Base-by-base conservation (phyloP, 2,329 filamentous ascomycete genomes). In the Phialocephala subalpina region DNA sequence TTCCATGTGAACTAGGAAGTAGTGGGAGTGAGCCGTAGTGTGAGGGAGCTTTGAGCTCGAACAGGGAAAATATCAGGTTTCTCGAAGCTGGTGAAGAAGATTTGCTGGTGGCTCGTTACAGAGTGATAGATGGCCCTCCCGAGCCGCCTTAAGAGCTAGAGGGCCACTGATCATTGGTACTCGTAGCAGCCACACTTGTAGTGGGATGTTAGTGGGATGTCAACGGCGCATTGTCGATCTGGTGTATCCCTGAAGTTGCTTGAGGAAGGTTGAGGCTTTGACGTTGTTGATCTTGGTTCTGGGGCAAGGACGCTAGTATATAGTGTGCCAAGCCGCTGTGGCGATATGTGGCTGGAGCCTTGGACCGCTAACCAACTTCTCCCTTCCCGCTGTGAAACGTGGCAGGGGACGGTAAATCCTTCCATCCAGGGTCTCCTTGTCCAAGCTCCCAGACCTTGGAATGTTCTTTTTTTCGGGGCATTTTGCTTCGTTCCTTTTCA, bases 21-120 rank as follows among this genome's bases (percentile, higher is more conserved):
- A 49, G n/a, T 49, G n/a, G 11, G 40, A 49, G 7, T 7, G 45
- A n/a, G n/a, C n/a, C n/a, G n/a, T n/a, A n/a, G n/a, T n/a, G n/a
- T n/a, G n/a, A n/a, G n/a, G n/a, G n/a, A n/a, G n/a, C n/a, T n/a
- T n/a, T n/a, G n/a, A 49, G 45, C 22, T 3, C 16, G 33, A 20
- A 22, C 58, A 60, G 45, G 58, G 40, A 60, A 60, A 22, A 60
- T 52, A 52, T 60, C 58, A 52, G 58, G 58, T 60, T 60, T 60
- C 29, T 20, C 7, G 25, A 22, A 33, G 18, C 42, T 3, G 29
- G 6, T 14, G 58, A 45, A 60, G n/a, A 57, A 36, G 20, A 18
- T 57, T 38, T 57, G 52, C 52, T 35, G n/a, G 33, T n/a, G 35
- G 5, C 35, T 57, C 35, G 55, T 57, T 38, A 57, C 29, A 57